A percentile compares a stretch with the other conserved stretches of the same genome.
phyloP scores from a whole-genome alignment of 176 grass and related monocot species.

The Oryza officinalis region DNA sequence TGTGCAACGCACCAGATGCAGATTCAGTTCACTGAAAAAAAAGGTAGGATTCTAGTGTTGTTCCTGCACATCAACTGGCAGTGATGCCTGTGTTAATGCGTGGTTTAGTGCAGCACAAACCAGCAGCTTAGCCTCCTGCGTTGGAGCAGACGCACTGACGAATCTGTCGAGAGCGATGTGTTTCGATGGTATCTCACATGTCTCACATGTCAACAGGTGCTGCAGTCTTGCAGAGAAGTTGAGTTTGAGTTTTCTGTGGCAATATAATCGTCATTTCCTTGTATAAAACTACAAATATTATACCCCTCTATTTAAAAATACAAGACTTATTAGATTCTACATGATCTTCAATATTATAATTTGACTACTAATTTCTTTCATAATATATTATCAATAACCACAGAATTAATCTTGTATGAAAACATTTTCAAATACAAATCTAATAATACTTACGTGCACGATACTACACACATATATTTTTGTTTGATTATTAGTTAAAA shows the following conservation, averaged over 20 bases:
- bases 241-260: background rate
- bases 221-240: background rate
- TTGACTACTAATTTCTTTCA: no score
- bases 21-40: constrained; percentile 36
- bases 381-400: no score
- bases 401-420: no score
- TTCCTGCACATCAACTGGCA: constrained; percentile 7
- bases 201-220: background rate
- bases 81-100: constrained; percentile 17
- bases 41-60: constrained; percentile 19
- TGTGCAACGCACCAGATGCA: background rate
- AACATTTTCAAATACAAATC: no score
- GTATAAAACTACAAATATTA: no score
- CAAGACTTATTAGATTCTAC: no score
- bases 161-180: background rate
- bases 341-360: no score
- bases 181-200: background rate
- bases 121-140: background rate
- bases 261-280: background rate
- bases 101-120: constrained; percentile 30
- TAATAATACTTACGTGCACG: no score
- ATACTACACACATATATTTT: no score
- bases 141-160: background rate
- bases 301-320: no score
- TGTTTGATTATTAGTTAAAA: no score